Conservation (phyloP, 2,329 filamentous ascomycete species). For the Madurella fahalii region DNA sequence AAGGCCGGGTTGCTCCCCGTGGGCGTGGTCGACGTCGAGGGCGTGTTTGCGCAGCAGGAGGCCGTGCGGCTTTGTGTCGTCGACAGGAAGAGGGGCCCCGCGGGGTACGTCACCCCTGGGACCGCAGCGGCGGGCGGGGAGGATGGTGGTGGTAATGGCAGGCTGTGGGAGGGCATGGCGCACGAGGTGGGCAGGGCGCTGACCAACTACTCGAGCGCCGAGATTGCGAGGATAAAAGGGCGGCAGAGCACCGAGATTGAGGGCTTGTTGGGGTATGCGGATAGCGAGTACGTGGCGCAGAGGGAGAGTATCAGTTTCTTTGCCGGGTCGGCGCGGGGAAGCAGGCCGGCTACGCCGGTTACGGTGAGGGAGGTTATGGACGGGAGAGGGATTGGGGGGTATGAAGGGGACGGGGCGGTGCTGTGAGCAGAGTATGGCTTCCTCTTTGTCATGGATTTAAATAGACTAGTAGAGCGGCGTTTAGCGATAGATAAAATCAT, state of each 20-base stretch:
- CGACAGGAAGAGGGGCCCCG: conserved; percentile 45
- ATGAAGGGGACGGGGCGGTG: conserved; percentile 18
- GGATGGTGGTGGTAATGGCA: conserved; percentile 27
- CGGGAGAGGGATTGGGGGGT: conserved; percentile 23
- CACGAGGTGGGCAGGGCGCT: conserved; percentile 81
- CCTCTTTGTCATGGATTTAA: neutral
- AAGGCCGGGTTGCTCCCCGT: conserved; percentile 87
- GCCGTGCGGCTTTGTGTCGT: conserved; percentile 83
- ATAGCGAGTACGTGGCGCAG: conserved; percentile 89
- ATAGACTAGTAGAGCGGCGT: conserved; percentile 7
- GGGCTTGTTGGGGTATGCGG: conserved; percentile 78
- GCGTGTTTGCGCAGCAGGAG: conserved; percentile 87
- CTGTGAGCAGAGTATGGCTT: neutral
- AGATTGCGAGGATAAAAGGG: conserved; percentile 82
- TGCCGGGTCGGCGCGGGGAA: conserved; percentile 35
- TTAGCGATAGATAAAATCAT: neutral
- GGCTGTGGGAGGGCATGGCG: conserved; percentile 48
- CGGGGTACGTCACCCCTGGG: conserved; percentile 15
- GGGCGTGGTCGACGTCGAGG: conserved; percentile 86
- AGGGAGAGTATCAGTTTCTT: conserved; percentile 84
- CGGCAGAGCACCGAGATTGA: conserved; percentile 78
- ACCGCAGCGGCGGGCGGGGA: neutral
- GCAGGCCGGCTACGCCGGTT: conserved; percentile 45
- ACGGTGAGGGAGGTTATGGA: conserved; percentile 21
- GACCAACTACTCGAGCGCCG: conserved; percentile 85